Evolutionary conservation across 208 protist genomes (phyloP).

Genomic region (Naegleria fowleri): DNA sequence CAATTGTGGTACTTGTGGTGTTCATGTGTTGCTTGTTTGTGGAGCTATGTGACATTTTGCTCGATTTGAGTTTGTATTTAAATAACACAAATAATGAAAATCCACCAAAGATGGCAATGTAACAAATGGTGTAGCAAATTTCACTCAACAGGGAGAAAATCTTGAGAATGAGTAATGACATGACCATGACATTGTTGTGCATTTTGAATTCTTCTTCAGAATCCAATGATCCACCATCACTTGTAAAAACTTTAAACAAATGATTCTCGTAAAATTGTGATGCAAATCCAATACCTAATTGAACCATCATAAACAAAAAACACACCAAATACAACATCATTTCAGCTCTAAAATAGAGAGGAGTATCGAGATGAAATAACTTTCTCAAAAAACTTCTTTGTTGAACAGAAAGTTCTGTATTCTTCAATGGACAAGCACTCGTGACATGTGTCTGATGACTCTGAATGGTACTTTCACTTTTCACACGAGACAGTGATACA

Average conservation of each 20-base stretch:
- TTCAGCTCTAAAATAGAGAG: neutral
- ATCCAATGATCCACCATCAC: no score
- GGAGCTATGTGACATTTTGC: no score
- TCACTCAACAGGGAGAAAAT: neutral
- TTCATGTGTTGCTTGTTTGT: no score
- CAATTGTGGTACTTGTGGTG: no score
- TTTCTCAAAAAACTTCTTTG: neutral
- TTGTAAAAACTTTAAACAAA: no score
- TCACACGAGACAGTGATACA: no score
- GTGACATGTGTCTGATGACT: no score
- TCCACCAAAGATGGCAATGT: neutral
- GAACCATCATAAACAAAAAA: neutral
- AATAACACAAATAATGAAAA: neutral
- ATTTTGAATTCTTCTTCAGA: no score
- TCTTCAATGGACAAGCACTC: no score
- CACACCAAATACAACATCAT: neutral
- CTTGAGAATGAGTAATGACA: neutral
- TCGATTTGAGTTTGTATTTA: neutral
- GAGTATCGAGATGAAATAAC: neutral
- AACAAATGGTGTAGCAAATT: neutral
- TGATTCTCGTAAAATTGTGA: neutral
- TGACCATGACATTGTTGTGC: neutral
- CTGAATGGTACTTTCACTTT: no score
- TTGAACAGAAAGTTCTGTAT: neutral
- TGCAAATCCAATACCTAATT: neutral